These are phyloP conservation scores for Eragrostis tef DNA, from an alignment of 202 grass and related monocot genomes.

Conservation along the genomic window DNA sequence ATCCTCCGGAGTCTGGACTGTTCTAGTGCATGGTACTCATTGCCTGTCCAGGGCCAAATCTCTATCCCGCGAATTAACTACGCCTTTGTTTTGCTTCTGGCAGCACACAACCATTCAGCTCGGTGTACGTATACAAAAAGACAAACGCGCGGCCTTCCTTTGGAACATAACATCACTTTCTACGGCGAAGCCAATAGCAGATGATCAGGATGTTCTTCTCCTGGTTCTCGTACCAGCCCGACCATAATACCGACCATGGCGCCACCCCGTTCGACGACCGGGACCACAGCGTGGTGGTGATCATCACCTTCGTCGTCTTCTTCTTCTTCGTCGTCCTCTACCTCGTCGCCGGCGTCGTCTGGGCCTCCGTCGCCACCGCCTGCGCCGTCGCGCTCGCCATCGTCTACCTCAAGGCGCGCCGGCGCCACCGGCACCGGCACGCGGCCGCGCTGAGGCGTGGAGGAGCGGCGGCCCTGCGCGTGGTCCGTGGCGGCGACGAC, in stretches of 20 bases:
- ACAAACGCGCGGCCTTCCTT: neutral
- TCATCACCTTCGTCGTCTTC: constrained; percentile 50
- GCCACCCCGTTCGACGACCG: constrained; percentile 28
- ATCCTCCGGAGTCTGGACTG: neutral
- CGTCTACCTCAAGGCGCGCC: constrained; percentile 27
- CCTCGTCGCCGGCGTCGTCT: constrained; percentile 45
- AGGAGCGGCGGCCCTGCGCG: neutral
- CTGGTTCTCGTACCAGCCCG: neutral
- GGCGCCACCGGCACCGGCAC: neutral
- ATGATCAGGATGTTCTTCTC: constrained; percentile 34
- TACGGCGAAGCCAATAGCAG: neutral
- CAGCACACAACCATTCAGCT: neutral
- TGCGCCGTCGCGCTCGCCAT: constrained; percentile 25
- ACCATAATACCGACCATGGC: neutral
- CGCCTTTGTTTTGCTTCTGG: neutral
- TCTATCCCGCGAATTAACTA: constrained; percentile 21
- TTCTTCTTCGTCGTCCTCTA: constrained; percentile 54
- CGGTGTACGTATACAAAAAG: neutral
- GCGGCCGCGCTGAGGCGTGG: neutral
- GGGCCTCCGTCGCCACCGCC: constrained; percentile 46
- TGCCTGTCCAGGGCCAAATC: neutral
- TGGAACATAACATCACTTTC: neutral
- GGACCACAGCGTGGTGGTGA: constrained; percentile 41
- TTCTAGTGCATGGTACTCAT: neutral
- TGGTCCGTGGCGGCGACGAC: neutral